Base-by-base conservation (phyloP, 768 basidiomycete species). In the Psilocybe cubensis region DNA sequence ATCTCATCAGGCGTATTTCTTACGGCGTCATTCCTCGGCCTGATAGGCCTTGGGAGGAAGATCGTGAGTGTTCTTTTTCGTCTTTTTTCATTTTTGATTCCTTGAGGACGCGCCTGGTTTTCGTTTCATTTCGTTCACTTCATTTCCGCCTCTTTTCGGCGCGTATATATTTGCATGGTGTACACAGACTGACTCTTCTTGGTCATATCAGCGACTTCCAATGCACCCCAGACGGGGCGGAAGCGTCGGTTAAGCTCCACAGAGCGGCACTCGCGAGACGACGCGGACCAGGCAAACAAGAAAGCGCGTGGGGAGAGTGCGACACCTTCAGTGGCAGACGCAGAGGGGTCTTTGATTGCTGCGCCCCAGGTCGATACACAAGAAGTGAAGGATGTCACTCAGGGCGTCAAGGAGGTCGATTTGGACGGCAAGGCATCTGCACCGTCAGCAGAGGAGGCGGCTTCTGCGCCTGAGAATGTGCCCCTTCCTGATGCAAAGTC, bases 11-110 rank as follows among this genome's bases (percentile, higher is more conserved):
- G 63, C 85, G 88, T 43, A 85, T 91, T 58, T 91, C 89, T 0
- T 79, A 81, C 65, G 85, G 85, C 12, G 78, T 89, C 20, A 82
- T 89, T 63, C 85, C 86, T 24, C 83, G 89, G 52, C 81, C 85
- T 23, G 89, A 91, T 71, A 79, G 87, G 57, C 87, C 88, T 29
- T 91, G 89, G 90, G 80, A 81, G 63, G 88, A 91, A 54, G 89
- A 92, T 68, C 85, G 89, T 89, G 64, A 77, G 85, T 77, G 25
- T 44, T 56, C 49, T 58, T 49, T 44, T 46, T 21, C 29, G 33
- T 38, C n/a, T 54, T 1, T 31, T 10, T 21, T 41, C 41, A 9
- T 23, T 47, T 29, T 23, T 24, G 20, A 23, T 17, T 14, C 11
- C 29, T 12, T n/a, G 1, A n/a, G 5, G 51, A 64, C 71, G 67